phyloP scores from a whole-genome alignment of 768 basidiomycete genomes.

The Collybia sordida region DNA sequence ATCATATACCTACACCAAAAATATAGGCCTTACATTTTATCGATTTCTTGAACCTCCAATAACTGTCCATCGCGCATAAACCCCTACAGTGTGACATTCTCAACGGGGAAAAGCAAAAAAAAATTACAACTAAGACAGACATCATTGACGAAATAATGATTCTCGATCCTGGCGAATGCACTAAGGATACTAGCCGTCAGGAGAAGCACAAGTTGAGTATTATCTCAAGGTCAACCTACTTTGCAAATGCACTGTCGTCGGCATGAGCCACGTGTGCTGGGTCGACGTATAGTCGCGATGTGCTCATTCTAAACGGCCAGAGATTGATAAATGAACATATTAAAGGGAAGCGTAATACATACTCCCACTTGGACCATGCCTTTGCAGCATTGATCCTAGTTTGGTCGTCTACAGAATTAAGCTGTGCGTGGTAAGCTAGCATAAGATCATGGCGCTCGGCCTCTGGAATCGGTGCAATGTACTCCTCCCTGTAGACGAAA shows the following conservation, averaged over 20 bases:
- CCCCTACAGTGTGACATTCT: conserved; percentile 41
- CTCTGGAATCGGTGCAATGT: conserved; percentile 77
- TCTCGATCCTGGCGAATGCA: conserved; percentile 86
- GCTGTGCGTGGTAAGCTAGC: conserved; percentile 77
- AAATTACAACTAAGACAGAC: conserved; percentile 33
- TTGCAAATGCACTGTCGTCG: conserved; percentile 72
- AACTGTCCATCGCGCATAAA: conserved; percentile 90
- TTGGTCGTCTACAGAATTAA: conserved; percentile 70
- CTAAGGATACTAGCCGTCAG: conserved; percentile 32
- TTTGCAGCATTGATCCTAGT: conserved; percentile 69
- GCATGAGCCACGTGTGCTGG: conserved; percentile 66
- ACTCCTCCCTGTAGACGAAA: conserved; percentile 67
- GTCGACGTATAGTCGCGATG: conserved; percentile 72
- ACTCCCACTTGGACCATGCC: conserved; percentile 94
- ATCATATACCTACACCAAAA: not conserved
- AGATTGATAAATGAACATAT: not conserved
- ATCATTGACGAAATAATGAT: conserved; percentile 86
- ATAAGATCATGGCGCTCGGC: conserved; percentile 78
- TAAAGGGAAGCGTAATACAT: conserved; percentile 27
- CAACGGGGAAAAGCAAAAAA: not conserved
- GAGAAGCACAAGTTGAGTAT: not conserved
- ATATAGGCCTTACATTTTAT: conserved; percentile 67
- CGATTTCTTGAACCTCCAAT: conserved; percentile 78
- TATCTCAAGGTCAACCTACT: conserved; percentile 41
- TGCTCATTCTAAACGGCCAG: conserved; percentile 63